These are phyloP conservation scores for Silene latifolia DNA, from an alignment of 148 eudicot genomes.

Conservation along the genomic window DNA sequence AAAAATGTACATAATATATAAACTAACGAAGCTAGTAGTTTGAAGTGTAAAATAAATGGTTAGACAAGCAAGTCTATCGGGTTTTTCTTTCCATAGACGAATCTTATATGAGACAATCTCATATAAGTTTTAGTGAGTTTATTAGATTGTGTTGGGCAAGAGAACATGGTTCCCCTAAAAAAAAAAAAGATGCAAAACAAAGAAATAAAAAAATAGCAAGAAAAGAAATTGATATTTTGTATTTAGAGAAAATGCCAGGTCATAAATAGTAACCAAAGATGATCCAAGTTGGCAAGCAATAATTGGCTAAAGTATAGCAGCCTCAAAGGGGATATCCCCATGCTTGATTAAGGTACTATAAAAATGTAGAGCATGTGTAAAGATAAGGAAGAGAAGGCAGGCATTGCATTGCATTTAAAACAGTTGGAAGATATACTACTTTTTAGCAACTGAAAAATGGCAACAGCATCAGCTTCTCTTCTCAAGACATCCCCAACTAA, in stretches of 20 bases:
- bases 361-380: slow-evolving; percentile 11
- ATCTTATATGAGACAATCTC: not conserved
- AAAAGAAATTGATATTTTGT: not conserved
- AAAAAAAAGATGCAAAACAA: not conserved
- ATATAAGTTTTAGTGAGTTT: not conserved
- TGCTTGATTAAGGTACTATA: slow-evolving; percentile 12
- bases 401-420: not conserved
- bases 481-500: slow-evolving; percentile 52
- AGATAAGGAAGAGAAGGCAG: slow-evolving; percentile 17
- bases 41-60: not conserved
- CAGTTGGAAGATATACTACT: not conserved
- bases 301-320: slow-evolving; percentile 33
- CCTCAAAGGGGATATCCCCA: slow-evolving; percentile 38
- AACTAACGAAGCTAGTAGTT: not conserved
- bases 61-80: not conserved
- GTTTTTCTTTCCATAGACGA: not conserved
- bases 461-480: slow-evolving; percentile 53
- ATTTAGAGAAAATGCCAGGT: slow-evolving; percentile 2
- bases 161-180: no score
- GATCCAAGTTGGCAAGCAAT: slow-evolving; percentile 33
- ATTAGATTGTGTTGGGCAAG: no score
- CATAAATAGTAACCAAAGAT: slow-evolving; percentile 16
- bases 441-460: slow-evolving; percentile 37
- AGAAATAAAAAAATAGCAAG: not conserved
- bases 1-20: no score